phyloP scores from a whole-genome alignment of 2,329 filamentous ascomycete genomes.

The Dothistroma pini region DNA sequence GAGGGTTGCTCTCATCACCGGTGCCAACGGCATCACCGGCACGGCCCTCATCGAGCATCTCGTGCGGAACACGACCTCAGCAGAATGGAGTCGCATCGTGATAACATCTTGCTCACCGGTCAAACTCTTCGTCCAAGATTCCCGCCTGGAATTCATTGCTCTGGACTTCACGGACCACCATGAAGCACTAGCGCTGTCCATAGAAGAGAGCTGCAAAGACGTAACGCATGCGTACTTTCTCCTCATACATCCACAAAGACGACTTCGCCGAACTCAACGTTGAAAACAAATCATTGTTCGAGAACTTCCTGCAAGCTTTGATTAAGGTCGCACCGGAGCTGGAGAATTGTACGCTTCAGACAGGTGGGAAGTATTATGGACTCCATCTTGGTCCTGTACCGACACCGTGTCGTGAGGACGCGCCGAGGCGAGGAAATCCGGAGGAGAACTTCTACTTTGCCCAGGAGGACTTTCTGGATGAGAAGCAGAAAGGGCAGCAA shows the following conservation, averaged over 20 bases:
- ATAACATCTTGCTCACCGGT: constrained; percentile 42
- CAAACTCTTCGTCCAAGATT: constrained; percentile 25
- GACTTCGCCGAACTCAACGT: constrained; percentile 45
- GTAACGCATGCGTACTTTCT: constrained; percentile 53
- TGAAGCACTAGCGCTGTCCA: constrained; percentile 35
- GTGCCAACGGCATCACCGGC: constrained; percentile 54
- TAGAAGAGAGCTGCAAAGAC: constrained; percentile 36
- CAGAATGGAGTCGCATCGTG: constrained; percentile 50
- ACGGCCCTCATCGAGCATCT: constrained; percentile 51
- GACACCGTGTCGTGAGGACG: constrained; percentile 46
- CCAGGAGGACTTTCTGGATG: constrained; percentile 45
- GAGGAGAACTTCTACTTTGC: constrained; percentile 55
- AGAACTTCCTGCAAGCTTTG: constrained; percentile 49
- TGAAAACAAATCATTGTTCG: constrained; percentile 48
- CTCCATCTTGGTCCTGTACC: constrained; percentile 47
- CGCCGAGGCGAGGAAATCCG: constrained; percentile 40
- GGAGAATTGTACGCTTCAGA: constrained; percentile 50
- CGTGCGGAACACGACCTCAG: constrained; percentile 41
- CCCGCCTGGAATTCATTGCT: constrained; percentile 30
- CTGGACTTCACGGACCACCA: constrained; percentile 39
- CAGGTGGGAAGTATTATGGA: constrained; percentile 52
- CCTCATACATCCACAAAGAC: constrained; percentile 49
- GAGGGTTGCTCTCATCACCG: constrained; percentile 50
- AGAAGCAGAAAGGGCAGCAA: constrained; percentile 25
- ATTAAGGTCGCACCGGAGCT: constrained; percentile 42